Conservation (phyloP, 768 basidiomycete species). For the Naganishia randhawae region DNA sequence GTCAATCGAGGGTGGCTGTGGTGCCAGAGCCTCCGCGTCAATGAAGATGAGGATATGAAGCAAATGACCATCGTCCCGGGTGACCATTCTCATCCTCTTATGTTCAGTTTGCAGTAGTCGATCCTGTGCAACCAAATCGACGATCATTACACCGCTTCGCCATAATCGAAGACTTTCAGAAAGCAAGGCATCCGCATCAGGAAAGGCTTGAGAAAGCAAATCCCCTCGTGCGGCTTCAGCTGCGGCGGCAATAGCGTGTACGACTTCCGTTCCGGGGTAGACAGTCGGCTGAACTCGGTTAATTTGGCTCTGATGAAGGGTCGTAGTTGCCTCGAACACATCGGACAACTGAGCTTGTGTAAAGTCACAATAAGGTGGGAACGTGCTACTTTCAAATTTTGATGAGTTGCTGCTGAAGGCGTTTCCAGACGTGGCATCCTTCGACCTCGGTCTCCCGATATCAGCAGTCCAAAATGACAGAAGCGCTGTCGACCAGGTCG, state of each 20-base stretch:
- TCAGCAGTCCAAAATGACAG: not conserved
- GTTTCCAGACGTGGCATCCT: not conserved
- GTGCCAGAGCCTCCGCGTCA: not conserved
- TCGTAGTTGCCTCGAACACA: not conserved
- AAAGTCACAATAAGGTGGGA: not conserved
- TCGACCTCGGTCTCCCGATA: not conserved
- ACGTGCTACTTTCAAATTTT: not conserved
- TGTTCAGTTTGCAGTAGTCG: not conserved
- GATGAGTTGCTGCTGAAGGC: not conserved
- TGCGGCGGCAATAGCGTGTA: not conserved
- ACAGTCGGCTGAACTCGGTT: not conserved
- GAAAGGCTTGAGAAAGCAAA: not conserved
- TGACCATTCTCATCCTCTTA: not conserved
- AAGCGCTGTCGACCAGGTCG: not conserved
- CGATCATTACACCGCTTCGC: not conserved
- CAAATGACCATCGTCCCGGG: not conserved
- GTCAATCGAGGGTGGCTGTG: not conserved
- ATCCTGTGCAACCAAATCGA: not conserved
- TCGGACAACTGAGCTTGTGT: not conserved
- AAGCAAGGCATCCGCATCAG: not conserved
- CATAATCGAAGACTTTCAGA: not conserved
- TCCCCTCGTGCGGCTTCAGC: not conserved
- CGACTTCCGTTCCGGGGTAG: not conserved
- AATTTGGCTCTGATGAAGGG: not conserved
- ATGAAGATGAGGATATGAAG: not conserved